phyloP scores from a whole-genome alignment of 2,329 filamentous ascomycete genomes.

The Thielaviopsis musarum region DNA sequence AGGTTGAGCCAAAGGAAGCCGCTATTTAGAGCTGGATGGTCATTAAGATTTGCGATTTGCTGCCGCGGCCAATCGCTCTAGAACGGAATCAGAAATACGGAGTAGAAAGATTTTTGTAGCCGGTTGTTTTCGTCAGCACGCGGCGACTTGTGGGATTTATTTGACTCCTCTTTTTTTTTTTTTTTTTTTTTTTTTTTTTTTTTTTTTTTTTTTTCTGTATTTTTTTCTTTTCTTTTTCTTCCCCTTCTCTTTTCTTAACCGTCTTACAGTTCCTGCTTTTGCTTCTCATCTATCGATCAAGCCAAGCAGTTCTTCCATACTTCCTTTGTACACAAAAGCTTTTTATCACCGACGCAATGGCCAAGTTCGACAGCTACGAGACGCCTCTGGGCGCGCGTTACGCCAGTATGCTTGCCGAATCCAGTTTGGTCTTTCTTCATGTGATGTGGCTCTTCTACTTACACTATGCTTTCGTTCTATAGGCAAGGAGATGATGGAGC shows the following conservation, averaged over 20 bases:
- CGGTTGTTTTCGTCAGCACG: not conserved
- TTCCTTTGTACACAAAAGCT: not conserved
- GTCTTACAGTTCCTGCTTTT: not conserved
- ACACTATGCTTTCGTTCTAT: not conserved
- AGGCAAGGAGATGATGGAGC: conserved; percentile 49
- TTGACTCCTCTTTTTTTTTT: not conserved
- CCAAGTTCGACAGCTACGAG: conserved; percentile 29
- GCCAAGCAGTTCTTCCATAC: not conserved
- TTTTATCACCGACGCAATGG: conserved; percentile 6
- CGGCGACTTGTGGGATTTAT: not conserved
- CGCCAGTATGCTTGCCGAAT: conserved; percentile 30
- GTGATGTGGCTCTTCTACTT: not conserved
- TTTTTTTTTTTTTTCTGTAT: not conserved
- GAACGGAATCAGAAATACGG: not conserved
- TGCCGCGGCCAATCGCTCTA: not conserved
- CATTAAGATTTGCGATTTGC: not conserved
- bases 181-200: not conserved
- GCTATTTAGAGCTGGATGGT: not conserved
- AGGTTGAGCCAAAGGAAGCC: not conserved
- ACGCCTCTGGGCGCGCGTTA: conserved; percentile 58
- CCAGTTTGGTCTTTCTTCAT: conserved; percentile 10
- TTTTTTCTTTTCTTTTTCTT: too few species aligned
- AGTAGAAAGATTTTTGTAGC: not conserved
- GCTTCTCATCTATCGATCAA: not conserved
- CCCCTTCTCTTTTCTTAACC: not conserved